Base-by-base conservation (phyloP, 163 green algal species). In the Chlamydomonas reinhardtii region DNA sequence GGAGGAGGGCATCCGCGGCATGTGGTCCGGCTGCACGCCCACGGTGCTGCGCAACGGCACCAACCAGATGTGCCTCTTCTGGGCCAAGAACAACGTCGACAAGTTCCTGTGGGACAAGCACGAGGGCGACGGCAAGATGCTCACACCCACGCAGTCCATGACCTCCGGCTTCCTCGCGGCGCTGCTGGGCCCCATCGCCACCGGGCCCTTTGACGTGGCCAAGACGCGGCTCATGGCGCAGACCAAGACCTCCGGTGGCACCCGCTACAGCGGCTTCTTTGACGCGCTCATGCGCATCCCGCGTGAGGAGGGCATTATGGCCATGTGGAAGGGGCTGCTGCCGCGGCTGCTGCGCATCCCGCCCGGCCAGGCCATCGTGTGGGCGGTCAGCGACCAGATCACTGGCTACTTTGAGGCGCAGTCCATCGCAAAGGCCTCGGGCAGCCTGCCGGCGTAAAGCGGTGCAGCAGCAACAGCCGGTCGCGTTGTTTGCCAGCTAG, bases 1-100 rank as follows among this genome's bases (percentile, higher is more conserved):
- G 16, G 95, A 98, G 90, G 97, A 99, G 86, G 97, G 97, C 14
- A 59, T 97, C 9, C 87, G 89, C 19, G 95, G 95, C 54, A 92
- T 99, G 88, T 99, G 96, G 96, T 93, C 90, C 27, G 96, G 96
- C 17, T 94, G 93, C 31, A 92, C 95, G 6, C 96, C 96, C 70
- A 99, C 96, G 56, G 91, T 98, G 48, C 89, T 98, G 84, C 94
- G 96, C 76, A 98, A 99, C 80, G 96, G 96, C 88, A 97, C 94
- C 88, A 99, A 99, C 93, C 96, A 91, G 76, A 98, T 98, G 95
- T 97, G 94, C 86, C 88, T 99, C 35, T 99, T 99, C 91, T 98
- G 94, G 94, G 95, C 95, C 75, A 99, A 99, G 92, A 92, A 96
- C 76, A 92, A 97, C 73, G 90, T 95, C 70, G 96, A 98, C 92